Evolutionary conservation across 352 stramenopile genomes (phyloP), one percentile per base, ranked within the genome.

Genomic region (Pythium pectinolyticum): DNA sequence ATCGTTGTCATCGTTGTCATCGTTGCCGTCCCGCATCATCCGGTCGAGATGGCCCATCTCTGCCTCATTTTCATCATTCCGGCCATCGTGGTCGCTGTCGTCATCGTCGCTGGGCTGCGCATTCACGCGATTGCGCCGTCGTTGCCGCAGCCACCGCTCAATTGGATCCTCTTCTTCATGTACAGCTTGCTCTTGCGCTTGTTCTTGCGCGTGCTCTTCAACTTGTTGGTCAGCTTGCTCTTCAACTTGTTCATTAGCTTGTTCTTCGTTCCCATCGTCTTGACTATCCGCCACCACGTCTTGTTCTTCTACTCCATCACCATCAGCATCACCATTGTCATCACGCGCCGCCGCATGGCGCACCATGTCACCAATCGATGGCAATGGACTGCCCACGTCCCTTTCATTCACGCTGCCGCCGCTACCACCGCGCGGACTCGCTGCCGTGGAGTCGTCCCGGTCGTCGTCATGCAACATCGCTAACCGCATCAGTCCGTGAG

Each of bases 121-220:
- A 8, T n/a, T 39, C 35, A 66, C 39, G 50, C 59, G 59, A 25
- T 58, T 51, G 27, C 57, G 61, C 43, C 41, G 52, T 17, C 45
- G n/a, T n/a, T n/a, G 52, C 52, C 30, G 14, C 30, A 17, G 17
- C 15, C 32, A 31, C 12, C 12, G 19, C 2, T 35, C 19, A 20
- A 22, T 6, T 31, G 9, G 28, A 12, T 41, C 12, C 6, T 58
- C 37, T 9, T 40, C 31, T 24, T 52, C 46, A 10, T 34, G 22
- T 9, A 34, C 45, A 14, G 22, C 32, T 5, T 50, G 14, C 25
- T 25, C 27, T 17, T 10, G 17, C 46, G 25, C 27, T 14, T 39
- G 8, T 39, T 39, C 32, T 39, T 39, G n/a, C 32, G 32, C 32
- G 32, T 39, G 32, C 32, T 28, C 4, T 6, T 54, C 30, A 17